Base-by-base conservation (phyloP, 2,329 filamentous ascomycete species). In the Colletotrichum abscissum region DNA sequence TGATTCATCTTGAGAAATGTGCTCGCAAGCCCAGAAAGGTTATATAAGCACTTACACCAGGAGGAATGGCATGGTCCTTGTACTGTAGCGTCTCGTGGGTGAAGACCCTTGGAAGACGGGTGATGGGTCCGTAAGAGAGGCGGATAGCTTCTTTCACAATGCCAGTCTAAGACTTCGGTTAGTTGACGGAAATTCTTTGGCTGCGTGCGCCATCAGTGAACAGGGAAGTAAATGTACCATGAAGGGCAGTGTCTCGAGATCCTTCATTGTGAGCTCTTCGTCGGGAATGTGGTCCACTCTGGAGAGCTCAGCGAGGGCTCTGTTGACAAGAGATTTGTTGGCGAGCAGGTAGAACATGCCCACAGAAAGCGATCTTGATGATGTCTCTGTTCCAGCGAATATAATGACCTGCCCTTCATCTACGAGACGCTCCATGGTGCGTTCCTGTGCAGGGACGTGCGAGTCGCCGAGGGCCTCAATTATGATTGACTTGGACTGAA, bases 51-150 rank as follows among this genome's bases (percentile, higher is more conserved):
- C 78, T 58, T 79, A 81, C 80, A 3, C 78, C 77, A 5, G 80
- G 77, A 1, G 81, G 80, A 62, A 83, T 82, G 3, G 70, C 72
- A 76, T 77, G 80, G 63, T 81, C 75, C 16, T 78, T 78, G 72
- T 81, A 82, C 24, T 76, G 69, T 22, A 83, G 77, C 11, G 76
- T 62, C 30, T 79, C 76, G 24, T 77, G 68, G 2, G 78, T 78
- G 0, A 78, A 78, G 14, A 81, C 78, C 4, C 81, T 77, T 16
- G 79, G 79, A 7, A 81, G 54, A 4, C 75, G 73, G 19, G 58
- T 60, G 11, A 69, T 62, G 12, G 74, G 52, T 38, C 75, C 73
- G 56, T 67, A 73, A 28, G 73, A 66, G 19, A 76, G 52, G 16
- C 75, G 73, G 35, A 76, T 24, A 33, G 52, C 62, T 60, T 76